Evolutionary conservation across 768 basidiomycete species (phyloP).

Genomic region (Xerocomellus chrysenteron): DNA sequence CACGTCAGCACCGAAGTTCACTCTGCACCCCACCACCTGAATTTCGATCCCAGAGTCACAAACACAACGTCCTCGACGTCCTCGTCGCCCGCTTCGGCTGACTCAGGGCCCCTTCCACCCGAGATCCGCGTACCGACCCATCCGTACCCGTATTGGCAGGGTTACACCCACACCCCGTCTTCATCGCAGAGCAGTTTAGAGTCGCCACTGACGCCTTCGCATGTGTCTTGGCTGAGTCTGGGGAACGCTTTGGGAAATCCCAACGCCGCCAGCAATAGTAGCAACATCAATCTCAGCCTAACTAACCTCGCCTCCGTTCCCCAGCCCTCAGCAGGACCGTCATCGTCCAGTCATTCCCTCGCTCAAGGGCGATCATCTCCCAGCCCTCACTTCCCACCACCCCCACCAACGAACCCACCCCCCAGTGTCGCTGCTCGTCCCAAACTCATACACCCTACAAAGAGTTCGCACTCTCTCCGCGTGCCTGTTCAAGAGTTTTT

Average conservation of each 20-base stretch:
- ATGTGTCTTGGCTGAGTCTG: constrained; percentile 38
- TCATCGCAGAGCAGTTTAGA: constrained; percentile 34
- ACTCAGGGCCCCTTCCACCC: constrained; percentile 25
- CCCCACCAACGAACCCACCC: constrained; percentile 31
- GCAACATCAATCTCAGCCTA: constrained; percentile 3
- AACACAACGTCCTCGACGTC: constrained; percentile 18
- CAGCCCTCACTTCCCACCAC: constrained; percentile 35
- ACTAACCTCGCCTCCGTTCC: neutral
- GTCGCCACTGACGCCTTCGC: constrained; percentile 37
- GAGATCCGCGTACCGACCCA: constrained; percentile 34
- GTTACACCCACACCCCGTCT: constrained; percentile 27
- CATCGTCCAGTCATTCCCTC: constrained; percentile 16
- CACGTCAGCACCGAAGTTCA: constrained; percentile 30
- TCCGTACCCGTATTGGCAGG: constrained; percentile 37
- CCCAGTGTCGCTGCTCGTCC: constrained; percentile 30
- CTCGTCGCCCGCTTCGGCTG: constrained; percentile 23
- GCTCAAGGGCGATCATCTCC: constrained; percentile 24
- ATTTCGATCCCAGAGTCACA: constrained; percentile 15
- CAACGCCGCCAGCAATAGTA: constrained; percentile 4
- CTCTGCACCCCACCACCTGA: constrained; percentile 17
- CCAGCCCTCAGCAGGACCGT: constrained; percentile 3
- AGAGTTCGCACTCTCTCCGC: constrained; percentile 45
- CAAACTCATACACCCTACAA: constrained; percentile 31
- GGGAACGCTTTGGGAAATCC: constrained; percentile 10
- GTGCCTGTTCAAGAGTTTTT: constrained; percentile 34